Evolutionary conservation across 208 protist genomes (phyloP), one percentile per base, ranked within the genome.

Genomic region (Trypanosoma brucei): DNA sequence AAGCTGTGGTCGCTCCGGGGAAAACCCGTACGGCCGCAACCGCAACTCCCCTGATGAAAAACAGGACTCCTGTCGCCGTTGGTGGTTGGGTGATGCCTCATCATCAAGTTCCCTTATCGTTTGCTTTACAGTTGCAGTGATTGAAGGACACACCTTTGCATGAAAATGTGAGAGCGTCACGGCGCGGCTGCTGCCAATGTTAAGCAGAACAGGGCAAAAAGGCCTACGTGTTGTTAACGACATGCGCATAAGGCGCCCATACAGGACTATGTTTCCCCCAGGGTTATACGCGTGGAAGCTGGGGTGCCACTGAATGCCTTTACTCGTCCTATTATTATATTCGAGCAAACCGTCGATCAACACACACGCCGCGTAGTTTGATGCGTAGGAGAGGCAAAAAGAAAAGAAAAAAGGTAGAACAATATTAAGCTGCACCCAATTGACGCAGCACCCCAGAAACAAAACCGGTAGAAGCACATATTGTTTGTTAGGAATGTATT

Each of bases 11-110:
- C 30, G 38, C 22, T 66, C 59, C 9, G 50, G 36, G 7, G 62
- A 54, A 48, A 79, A 75, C 8, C 53, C 67, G 40, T 65, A 78
- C 0, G 68, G 66, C 30, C 68, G 72, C 2, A 68, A 13, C 48
- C 40, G 55, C 22, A 54, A 6, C 50, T n/a, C n/a, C n/a, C 9
- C 9, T 54, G 31, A 31, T 33, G 50, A 7, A n/a, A n/a, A 54
- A 54, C 9, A n/a, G 30, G n/a, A 6, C 11, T 33, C 6, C 22
- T 34, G 31, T 34, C 31, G 5, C 50, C 50, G n/a, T n/a, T 8
- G 5, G 6, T 31, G 9, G 6, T n/a, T n/a, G 31, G 30, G 6
- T 34, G 42, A 6, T 6, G 11, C 8, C 42, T 6, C 6, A 6
- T 46, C 42, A 37, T 37, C 35, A 8, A 34, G 35, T 2, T 39